These are phyloP conservation scores for Elongisporangium anandrum DNA, from an alignment of 352 stramenopile genomes.

Conservation along the genomic window DNA sequence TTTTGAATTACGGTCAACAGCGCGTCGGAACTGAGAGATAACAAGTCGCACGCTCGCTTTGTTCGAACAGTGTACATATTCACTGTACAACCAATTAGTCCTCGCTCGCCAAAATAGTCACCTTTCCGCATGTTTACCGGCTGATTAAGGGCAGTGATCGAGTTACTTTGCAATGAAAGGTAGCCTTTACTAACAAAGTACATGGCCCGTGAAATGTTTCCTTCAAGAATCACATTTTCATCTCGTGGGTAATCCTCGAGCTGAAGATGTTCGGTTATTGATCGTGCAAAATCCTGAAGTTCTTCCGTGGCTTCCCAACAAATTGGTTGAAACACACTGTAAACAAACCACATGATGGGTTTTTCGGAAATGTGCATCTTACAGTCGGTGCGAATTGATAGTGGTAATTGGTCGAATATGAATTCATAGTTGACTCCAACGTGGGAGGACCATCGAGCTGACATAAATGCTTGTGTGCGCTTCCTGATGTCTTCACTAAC, in stretches of 20 bases:
- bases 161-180: slow-evolving; percentile 13
- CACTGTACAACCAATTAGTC: slow-evolving; percentile 33
- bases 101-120: slow-evolving; percentile 47
- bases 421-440: slow-evolving; percentile 44
- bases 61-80: slow-evolving; percentile 40
- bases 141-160: slow-evolving; percentile 13
- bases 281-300: slow-evolving; percentile 7
- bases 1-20: not conserved
- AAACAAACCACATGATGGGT: slow-evolving; percentile 28
- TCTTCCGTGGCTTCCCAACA: slow-evolving; percentile 11
- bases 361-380: slow-evolving; percentile 37
- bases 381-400: slow-evolving; percentile 35
- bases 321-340: slow-evolving; percentile 20
- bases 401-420: slow-evolving; percentile 38
- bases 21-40: slow-evolving; percentile 28
- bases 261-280: slow-evolving; percentile 21
- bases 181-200: slow-evolving; percentile 59
- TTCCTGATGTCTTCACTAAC: slow-evolving; percentile 28
- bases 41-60: slow-evolving; percentile 44
- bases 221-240: slow-evolving; percentile 45
- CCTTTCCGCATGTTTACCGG: slow-evolving; percentile 15
- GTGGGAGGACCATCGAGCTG: slow-evolving; percentile 57
- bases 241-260: slow-evolving; percentile 49
- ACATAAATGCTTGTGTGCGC: slow-evolving; percentile 44
- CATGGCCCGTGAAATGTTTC: slow-evolving; percentile 36